A percentile compares a stretch with the other conserved stretches of the same genome.
phyloP scores from a whole-genome alignment of 345 rosid species.

The Rhodamnia argentea region DNA sequence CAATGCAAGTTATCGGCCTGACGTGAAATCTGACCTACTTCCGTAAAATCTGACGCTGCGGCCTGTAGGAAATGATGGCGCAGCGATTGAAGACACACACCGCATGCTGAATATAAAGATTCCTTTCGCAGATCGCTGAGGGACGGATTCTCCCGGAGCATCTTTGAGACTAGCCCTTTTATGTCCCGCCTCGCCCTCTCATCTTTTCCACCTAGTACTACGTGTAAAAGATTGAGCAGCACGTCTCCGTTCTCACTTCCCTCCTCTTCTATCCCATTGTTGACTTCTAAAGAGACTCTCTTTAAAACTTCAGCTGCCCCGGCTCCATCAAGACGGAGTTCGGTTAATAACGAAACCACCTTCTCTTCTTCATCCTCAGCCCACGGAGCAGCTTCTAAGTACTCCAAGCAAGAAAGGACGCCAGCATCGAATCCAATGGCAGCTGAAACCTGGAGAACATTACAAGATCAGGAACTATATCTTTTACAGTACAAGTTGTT shows the following conservation, averaged over 20 bases:
- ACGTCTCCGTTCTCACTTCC: conserved; percentile 55
- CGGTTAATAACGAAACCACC: conserved; percentile 71
- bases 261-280: conserved; percentile 32
- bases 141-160: conserved; percentile 92
- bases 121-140: conserved; percentile 74
- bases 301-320: conserved; percentile 94
- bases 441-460: conserved; percentile 63
- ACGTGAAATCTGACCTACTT: conserved; percentile 70
- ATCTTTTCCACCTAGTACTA: conserved; percentile 93
- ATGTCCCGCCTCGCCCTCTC: conserved; percentile 98
- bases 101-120: conserved; percentile 76
- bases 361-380: conserved; percentile 96
- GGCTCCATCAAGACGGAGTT: conserved; percentile 82
- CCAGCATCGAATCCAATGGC: conserved; percentile 99
- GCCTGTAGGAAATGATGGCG: conserved; percentile 49
- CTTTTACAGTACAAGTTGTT: background rate
- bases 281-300: conserved; percentile 73
- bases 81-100: conserved; percentile 67
- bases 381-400: conserved; percentile 99
- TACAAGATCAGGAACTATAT: background rate
- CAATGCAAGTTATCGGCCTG: conserved; percentile 95
- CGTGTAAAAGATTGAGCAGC: conserved; percentile 75
- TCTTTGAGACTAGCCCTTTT: conserved; percentile 82
- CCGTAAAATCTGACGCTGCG: conserved; percentile 47
- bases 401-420: conserved; percentile 88